Base-by-base conservation (phyloP, 495 filamentous ascomycete species). In the Choiromyces venosus region DNA sequence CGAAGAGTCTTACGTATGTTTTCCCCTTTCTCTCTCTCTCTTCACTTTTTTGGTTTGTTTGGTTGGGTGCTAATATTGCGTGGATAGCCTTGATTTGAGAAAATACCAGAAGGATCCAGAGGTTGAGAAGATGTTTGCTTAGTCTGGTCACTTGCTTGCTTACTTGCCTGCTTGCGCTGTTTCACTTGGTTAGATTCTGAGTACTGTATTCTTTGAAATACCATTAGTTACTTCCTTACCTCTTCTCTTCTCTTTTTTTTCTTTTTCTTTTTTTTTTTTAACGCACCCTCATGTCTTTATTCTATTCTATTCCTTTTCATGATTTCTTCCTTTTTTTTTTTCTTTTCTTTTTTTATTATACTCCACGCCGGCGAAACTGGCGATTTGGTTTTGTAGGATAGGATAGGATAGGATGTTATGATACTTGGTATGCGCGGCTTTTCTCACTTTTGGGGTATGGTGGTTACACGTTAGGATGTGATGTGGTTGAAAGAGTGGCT, bases 1-100 rank as follows among this genome's bases (percentile, higher is more conserved):
- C 90, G 71, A 90, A 91, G 84, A 91, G 91, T 16, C 84, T 99
- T 82, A 98, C 94, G 94, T 98, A 83, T 94, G 94, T 87, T 80
- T 70, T n/a, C 52, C 66, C 56, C 21, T 7, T 42, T 36, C 6
- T 68, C 37, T 21, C n/a, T 18, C 38, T 56, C 68, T 25, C 18
- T 33, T 39, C 69, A n/a, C 19, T n/a, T 42, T 65, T 70, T 10
- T 19, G 33, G 35, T 37, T 39, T 8, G 25, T 9, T 40, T 56
- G 67, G n/a, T n/a, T n/a, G n/a, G n/a, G n/a, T 16, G 46, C 64
- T 73, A 68, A 74, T 68, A 65, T 25, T 40, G 39, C 21, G 69
- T 33, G 36, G 71, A 46, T 39, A 80, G 77, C 25, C 46, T 79
- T 65, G 78, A 79, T 71, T 74, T 80, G 39, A 80, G 74, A 40